Evolutionary conservation across 805 yeast species (phyloP).

Genomic region (Sugiyamaella marilandica): DNA sequence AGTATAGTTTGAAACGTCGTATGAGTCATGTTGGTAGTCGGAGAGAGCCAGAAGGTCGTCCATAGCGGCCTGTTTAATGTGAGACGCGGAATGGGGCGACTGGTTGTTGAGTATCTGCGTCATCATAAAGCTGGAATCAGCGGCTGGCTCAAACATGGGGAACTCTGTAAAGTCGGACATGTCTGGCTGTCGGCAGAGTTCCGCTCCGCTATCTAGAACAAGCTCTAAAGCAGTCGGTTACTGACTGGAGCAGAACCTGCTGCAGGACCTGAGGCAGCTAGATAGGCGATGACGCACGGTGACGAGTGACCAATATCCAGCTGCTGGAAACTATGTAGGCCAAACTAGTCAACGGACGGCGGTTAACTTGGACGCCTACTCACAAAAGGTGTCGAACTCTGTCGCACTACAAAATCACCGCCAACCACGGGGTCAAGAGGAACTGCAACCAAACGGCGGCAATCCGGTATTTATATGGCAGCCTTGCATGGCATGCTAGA

Average conservation of each 20-base stretch:
- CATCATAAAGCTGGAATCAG: neutral
- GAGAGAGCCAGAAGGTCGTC: neutral
- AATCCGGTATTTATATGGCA: neutral
- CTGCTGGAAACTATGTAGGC: too few relatives aligned
- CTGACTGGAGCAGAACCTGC: too few relatives aligned
- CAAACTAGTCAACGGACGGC: too few relatives aligned
- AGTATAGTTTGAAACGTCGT: neutral
- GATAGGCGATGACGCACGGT: too few relatives aligned
- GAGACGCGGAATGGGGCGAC: neutral
- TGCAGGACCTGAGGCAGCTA: too few relatives aligned
- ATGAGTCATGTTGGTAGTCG: neutral
- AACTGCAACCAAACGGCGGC: neutral
- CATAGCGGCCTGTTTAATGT: neutral
- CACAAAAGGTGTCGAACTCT: too few relatives aligned
- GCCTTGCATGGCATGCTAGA: neutral
- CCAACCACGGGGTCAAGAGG: neutral
- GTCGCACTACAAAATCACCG: too few relatives aligned
- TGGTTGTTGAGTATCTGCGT: neutral
- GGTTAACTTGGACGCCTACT: too few relatives aligned
- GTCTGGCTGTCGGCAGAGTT: too few relatives aligned
- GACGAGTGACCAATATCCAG: too few relatives aligned
- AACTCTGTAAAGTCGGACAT: constrained; percentile 1
- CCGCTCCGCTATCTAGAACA: too few relatives aligned
- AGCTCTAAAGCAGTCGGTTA: too few relatives aligned
- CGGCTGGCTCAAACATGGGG: neutral